These are phyloP conservation scores for Lachancea fermentati DNA, from an alignment of 805 yeast species.

Conservation along the genomic window DNA sequence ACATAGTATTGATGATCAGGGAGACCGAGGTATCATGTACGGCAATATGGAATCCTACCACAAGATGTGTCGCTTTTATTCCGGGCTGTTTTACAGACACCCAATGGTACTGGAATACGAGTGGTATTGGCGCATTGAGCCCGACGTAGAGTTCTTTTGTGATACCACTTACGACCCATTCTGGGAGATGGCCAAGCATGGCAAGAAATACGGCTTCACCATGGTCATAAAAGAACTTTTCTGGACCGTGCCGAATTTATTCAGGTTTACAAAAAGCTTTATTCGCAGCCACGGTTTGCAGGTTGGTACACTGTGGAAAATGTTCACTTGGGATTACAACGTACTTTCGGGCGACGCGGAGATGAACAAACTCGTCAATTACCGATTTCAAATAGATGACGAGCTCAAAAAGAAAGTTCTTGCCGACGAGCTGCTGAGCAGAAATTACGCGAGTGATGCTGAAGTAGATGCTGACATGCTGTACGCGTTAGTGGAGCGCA, in stretches of 20 bases:
- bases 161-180: conserved; percentile 92
- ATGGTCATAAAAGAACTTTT: conserved; percentile 71
- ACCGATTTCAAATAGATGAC: conserved; percentile 19
- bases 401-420: conserved; percentile 28
- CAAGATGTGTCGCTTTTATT: conserved; percentile 91
- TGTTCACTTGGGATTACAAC: conserved; percentile 46
- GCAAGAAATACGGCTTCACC: conserved; percentile 81
- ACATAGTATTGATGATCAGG: conserved; percentile 65
- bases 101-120: conserved; percentile 63
- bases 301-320: conserved; percentile 63
- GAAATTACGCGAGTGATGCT: conserved; percentile 14
- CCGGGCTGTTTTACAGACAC: conserved; percentile 79
- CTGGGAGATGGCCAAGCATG: conserved; percentile 59
- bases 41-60: conserved; percentile 82
- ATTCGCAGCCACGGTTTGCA: conserved; percentile 41
- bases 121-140: conserved; percentile 98
- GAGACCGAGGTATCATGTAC: conserved; percentile 78
- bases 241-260: conserved; percentile 78
- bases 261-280: conserved; percentile 64
- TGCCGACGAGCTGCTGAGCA: conserved; percentile 28
- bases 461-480: conserved; percentile 31
- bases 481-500: conserved; percentile 35
- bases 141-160: conserved; percentile 84
- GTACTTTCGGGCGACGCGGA: conserved; percentile 33
- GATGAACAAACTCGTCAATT: conserved; percentile 29